Conservation (phyloP, 2,329 filamentous ascomycete genomes). For the Chrysoporthe deuterocubensis region DNA sequence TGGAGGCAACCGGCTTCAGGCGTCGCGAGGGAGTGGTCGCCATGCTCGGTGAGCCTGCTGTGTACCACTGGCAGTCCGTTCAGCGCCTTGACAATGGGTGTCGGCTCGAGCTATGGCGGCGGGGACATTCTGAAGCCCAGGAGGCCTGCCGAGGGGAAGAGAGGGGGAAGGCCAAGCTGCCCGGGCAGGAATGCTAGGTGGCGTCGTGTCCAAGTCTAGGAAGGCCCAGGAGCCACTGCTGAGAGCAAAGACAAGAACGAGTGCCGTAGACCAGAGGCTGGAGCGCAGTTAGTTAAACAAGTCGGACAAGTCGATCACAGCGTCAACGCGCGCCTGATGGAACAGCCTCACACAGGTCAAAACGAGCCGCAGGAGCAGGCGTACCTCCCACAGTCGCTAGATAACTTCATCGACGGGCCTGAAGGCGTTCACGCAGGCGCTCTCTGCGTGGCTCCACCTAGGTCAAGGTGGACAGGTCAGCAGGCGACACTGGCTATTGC, state of each 20-base stretch:
- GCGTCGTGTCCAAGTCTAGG: not conserved
- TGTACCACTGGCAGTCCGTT: not conserved
- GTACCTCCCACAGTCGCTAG: not conserved
- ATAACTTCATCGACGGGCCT: not conserved
- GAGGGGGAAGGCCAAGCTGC: not conserved
- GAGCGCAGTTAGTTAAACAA: not conserved
- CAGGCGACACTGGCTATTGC: not conserved
- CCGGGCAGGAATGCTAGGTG: not conserved
- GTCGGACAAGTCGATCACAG: not conserved
- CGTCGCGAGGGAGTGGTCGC: constrained; percentile 62
- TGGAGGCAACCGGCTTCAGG: constrained; percentile 75
- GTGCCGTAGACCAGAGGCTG: not conserved
- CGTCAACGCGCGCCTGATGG: not conserved
- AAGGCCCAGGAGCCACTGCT: not conserved
- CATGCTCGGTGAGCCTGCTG: constrained; percentile 47
- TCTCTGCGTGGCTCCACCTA: not conserved
- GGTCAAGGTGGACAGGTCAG: not conserved
- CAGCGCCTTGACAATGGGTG: not conserved
- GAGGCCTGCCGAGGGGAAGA: not conserved
- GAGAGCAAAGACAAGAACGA: not conserved
- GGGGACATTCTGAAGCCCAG: not conserved
- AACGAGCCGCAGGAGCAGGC: not conserved
- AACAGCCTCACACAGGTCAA: not conserved
- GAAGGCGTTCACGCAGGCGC: not conserved
- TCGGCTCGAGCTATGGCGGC: not conserved